Conservation (phyloP, 1,139 yeast species). For the Hemisphaericaspora lyxosophila region DNA sequence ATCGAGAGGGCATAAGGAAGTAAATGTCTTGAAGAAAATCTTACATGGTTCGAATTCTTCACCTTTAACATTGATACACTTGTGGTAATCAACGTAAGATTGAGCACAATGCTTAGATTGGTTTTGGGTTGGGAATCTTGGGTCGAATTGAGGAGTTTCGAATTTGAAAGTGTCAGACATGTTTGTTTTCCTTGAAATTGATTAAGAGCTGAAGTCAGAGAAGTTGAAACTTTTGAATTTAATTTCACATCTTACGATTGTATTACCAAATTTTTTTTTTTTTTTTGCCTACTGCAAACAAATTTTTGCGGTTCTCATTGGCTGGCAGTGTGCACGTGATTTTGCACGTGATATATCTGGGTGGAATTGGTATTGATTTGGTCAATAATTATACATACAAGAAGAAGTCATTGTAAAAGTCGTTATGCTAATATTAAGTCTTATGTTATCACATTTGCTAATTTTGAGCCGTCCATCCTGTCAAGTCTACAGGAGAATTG, state of each 20-base stretch:
- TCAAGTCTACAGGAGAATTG: no score
- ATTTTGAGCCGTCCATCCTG: constrained; percentile 18
- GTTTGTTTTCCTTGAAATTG: background rate
- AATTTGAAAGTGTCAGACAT: constrained; percentile 55
- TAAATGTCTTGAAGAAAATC: constrained; percentile 88
- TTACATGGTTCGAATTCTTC: constrained; percentile 98
- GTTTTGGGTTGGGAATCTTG: constrained; percentile 95
- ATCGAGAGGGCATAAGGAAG: constrained; percentile 86
- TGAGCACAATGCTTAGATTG: constrained; percentile 99
- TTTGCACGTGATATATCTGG: background rate
- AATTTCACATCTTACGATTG: constrained; percentile 2
- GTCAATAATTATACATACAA: no score
- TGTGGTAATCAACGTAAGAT: constrained; percentile 95
- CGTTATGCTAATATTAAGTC: no score
- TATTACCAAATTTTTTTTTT: no score
- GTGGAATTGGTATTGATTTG: no score
- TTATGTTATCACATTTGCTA: no score
- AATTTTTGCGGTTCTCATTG: background rate
- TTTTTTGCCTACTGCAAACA: background rate
- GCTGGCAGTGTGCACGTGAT: constrained; percentile 4
- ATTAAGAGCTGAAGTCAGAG: no score
- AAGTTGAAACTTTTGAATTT: no score
- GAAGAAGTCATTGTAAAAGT: no score
- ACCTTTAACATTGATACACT: constrained; percentile 94
- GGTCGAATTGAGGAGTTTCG: constrained; percentile 85